Evolutionary conservation across 164 flowering plant species (phyloP), one percentile per base, ranked within the genome.

Genomic region (Vitis labrusca): DNA sequence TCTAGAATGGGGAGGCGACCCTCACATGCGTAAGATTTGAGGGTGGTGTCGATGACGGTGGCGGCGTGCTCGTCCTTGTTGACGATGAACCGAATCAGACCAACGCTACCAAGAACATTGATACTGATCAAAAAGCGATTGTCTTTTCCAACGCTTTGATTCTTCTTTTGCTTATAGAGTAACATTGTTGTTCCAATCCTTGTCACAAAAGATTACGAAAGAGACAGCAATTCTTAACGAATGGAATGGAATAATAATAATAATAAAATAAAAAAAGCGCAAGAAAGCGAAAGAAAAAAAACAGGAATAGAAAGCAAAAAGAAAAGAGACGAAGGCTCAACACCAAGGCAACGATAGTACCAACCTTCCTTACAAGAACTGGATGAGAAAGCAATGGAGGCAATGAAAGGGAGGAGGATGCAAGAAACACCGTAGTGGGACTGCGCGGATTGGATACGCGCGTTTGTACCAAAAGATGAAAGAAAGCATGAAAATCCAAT

Each of bases 321-420:
- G 5, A 37, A 37, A 37, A 2, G 7, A 3, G 44, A 37, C 6
- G 8, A 3, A 37, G 44, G 29, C 69, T 88, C 76, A 92, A 2
- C 61, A 68, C 98, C 94, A 76, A 85, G 72, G 97, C 98, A 93
- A 93, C 97, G 94, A 78, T 80, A 86, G 91, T 88, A 91, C 98
- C 94, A 91, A 85, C 93, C 90, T 70, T 87, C 80, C 53, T 80
- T 82, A 89, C 88, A 81, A 53, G 88, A 85, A 2, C 81, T 89
- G 78, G 79, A 88, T 57, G 80, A 66, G 76, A 81, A 80, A 66
- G 68, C 69, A n/a, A 68, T 66, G 58, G 84, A 75, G 3, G 56
- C 75, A 30, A 69, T 68, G 48, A 74, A 53, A 16, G 80, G 68
- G 17, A 79, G 77, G 32, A 64, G 71, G 73, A 73, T 68, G 75